Conservation (phyloP, 2,329 filamentous ascomycete genomes). For the Epichloe baconii region DNA sequence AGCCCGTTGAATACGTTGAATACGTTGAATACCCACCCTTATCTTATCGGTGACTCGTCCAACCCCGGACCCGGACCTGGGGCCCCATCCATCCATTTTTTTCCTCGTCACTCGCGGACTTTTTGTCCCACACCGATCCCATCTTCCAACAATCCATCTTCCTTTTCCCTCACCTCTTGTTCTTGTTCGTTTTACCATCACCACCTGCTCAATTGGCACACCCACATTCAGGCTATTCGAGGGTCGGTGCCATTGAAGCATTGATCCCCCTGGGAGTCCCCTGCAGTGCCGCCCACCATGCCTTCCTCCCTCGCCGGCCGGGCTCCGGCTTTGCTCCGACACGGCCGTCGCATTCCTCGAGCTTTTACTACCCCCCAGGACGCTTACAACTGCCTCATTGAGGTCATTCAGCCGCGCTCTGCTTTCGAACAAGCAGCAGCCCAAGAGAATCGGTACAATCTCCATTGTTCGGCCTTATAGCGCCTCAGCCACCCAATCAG, state of each 20-base stretch:
- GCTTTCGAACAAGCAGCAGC: constrained; percentile 15
- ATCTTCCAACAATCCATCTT: constrained; percentile 7
- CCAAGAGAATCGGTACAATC: constrained; percentile 35
- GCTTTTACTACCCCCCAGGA: constrained; percentile 29
- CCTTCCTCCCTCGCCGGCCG: constrained; percentile 36
- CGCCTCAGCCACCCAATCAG: constrained; percentile 43
- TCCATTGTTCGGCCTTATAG: constrained; percentile 30
- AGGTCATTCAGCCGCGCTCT: constrained; percentile 21
- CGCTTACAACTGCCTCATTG: constrained; percentile 27
- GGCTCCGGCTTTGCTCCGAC: constrained; percentile 44
- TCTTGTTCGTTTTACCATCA: constrained; percentile 6
- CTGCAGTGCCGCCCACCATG: constrained; percentile 27
- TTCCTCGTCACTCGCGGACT: background rate
- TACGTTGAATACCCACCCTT: background rate
- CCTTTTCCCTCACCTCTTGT: background rate
- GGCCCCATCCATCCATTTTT: constrained; percentile 6
- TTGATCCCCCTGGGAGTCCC: constrained; percentile 19
- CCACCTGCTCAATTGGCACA: constrained; percentile 16
- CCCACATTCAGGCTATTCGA: constrained; percentile 20
- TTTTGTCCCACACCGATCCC: constrained; percentile 7
- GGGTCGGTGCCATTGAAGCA: constrained; percentile 22
- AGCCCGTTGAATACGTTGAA: no score
- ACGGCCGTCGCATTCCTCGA: constrained; percentile 36
- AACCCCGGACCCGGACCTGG: constrained; percentile 3
- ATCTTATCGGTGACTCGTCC: constrained; percentile 9